Evolutionary conservation across 1,284 basidiomycete species (phyloP).

Genomic region (Polyporus tsugae): DNA sequence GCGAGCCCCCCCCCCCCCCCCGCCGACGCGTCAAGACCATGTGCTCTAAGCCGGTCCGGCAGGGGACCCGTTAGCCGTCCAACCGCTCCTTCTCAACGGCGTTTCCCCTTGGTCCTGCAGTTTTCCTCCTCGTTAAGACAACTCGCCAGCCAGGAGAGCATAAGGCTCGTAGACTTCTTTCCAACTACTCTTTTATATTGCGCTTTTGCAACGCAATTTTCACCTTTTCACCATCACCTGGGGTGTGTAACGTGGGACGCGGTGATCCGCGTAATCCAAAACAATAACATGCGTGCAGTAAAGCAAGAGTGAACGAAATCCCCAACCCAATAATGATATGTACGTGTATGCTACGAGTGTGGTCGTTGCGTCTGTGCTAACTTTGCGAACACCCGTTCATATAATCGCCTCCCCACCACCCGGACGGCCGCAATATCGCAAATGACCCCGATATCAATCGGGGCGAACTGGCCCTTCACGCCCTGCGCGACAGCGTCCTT

Average conservation of each 20-base stretch:
- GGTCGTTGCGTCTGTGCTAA: conserved; percentile 17
- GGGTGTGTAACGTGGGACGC: not conserved
- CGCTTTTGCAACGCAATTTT: too few relatives aligned
- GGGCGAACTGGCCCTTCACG: conserved; percentile 53
- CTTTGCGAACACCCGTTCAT: conserved; percentile 42
- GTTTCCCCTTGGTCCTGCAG: too few relatives aligned
- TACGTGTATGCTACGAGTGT: not conserved
- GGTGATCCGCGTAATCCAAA: not conserved
- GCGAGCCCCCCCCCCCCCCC: too few relatives aligned
- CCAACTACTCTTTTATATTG: too few relatives aligned
- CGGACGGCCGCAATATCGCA: conserved; percentile 60
- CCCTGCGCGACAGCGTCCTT: conserved; percentile 46
- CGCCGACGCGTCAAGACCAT: too few relatives aligned
- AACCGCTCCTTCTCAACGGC: too few relatives aligned
- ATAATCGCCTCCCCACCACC: conserved; percentile 55
- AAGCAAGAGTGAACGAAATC: not conserved
- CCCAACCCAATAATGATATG: conserved; percentile 7
- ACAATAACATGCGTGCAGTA: not conserved
- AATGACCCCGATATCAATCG: conserved; percentile 68
- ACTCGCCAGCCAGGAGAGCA: too few relatives aligned
- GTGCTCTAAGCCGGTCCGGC: too few relatives aligned
- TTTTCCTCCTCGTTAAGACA: too few relatives aligned
- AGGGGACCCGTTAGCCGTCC: too few relatives aligned
- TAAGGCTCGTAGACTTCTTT: too few relatives aligned
- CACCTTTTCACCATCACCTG: not conserved